These are phyloP conservation scores for Rosa multiflora DNA, from an alignment of 306 rosid species.

Conservation along the genomic window DNA sequence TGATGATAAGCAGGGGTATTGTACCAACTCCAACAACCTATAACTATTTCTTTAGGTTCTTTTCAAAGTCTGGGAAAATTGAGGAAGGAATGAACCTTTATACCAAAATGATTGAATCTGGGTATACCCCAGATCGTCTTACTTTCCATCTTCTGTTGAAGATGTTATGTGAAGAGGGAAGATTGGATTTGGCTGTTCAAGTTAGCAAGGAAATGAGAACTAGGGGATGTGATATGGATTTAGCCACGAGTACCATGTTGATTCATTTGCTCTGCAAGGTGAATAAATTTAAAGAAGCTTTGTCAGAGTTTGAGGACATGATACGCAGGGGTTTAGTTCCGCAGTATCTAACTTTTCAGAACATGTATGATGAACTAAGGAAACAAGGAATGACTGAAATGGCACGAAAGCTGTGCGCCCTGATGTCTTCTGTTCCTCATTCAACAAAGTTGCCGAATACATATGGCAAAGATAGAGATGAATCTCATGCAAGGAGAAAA, in stretches of 20 bases:
- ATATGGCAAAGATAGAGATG: slow-evolving; percentile 45
- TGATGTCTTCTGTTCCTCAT: slow-evolving; percentile 86
- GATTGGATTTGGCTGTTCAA: slow-evolving; percentile 69
- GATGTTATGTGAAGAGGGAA: slow-evolving; percentile 83
- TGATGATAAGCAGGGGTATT: slow-evolving; percentile 73
- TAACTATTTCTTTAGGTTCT: slow-evolving; percentile 83
- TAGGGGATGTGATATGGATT: slow-evolving; percentile 76
- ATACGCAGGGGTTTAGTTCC: slow-evolving; percentile 76
- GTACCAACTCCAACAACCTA: slow-evolving; percentile 75
- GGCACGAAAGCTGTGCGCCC: slow-evolving; percentile 50
- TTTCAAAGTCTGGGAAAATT: slow-evolving; percentile 68
- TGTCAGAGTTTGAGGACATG: slow-evolving; percentile 72
- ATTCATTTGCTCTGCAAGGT: slow-evolving; percentile 72
- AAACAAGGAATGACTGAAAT: slow-evolving; percentile 61
- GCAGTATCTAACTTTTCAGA: slow-evolving; percentile 81
- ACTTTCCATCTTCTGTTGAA: slow-evolving; percentile 87
- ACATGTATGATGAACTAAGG: slow-evolving; percentile 55
- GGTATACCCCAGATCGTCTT: slow-evolving; percentile 68
- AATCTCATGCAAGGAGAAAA: slow-evolving; percentile 47
- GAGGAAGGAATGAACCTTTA: slow-evolving; percentile 88
- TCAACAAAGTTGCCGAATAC: slow-evolving; percentile 64
- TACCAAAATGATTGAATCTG: slow-evolving; percentile 79
- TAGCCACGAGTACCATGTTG: slow-evolving; percentile 78
- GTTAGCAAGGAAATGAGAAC: slow-evolving; percentile 81
- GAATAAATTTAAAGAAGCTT: slow-evolving; percentile 73